Base-by-base conservation (phyloP, 176 grass and related monocot genomes). In the Aechmea fasciata region DNA sequence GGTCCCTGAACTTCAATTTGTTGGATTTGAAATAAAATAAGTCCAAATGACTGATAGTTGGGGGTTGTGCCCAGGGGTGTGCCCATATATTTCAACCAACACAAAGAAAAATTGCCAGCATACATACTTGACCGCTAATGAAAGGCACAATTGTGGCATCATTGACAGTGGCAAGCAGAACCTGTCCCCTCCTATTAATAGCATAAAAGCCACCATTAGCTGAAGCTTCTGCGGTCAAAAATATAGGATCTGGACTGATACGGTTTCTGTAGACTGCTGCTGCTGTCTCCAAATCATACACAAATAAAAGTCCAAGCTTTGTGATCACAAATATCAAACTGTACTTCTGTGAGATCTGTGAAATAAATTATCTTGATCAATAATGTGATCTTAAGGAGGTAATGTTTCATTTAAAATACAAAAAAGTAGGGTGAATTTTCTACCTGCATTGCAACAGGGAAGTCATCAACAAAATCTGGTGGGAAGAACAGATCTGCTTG, bases 381-480 rank as follows among this genome's bases (percentile, higher is more conserved):
- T 18, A 61, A 61, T 10, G 20, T 59, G 54, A 61, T 10, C 33
- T 41, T 41, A 41, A 61, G n/a, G 17, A 72, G 1, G 59, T 14
- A 29, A 69, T 15, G 48, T 12, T 57, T 50, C 11, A 15, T 33
- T 70, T 13, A 10, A 1, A 1, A 5, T 2, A 9, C n/a, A 76
- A 47, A 2, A 67, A 69, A 74, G 74, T 26, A 53, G 25, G 69
- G 15, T 61, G 14, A 61, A 61, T 61, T 18, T 61, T 15, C n/a
- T 57, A 99, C 94, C 86, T 99, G 94, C 94, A 99, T 93, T 69
- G 94, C 84, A 14, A 99, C 94, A 71, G 89, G 94, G 81, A 99
- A 99, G 63, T 99, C 94, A 72, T 99, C 94, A 48, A 77, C 86
- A 75, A 99, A 99, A 85, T 99, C 94, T 69, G 89, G 94, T 52